phyloP scores from a whole-genome alignment of 495 filamentous ascomycete species.

The Trichoderma reesei region DNA sequence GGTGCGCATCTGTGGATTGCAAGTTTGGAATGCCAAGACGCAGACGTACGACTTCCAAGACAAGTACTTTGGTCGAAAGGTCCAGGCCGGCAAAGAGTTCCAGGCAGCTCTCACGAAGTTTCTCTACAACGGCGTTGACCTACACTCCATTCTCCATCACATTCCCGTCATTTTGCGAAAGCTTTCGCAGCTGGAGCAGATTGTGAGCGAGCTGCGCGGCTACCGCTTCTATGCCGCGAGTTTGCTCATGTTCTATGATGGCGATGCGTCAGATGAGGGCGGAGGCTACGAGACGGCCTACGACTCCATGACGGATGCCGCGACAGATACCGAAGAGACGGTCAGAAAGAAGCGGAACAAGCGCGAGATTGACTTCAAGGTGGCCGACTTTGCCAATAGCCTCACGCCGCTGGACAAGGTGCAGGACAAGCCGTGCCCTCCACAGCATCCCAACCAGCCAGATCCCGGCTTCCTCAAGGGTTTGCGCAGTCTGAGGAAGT shows the following conservation, averaged over 20 bases:
- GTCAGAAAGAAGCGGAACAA: slow-evolving; percentile 26
- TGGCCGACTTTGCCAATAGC: slow-evolving; percentile 97
- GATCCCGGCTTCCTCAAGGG: slow-evolving; percentile 87
- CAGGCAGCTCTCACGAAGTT: slow-evolving; percentile 82
- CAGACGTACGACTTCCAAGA: slow-evolving; percentile 83
- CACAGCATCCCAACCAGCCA: slow-evolving; percentile 65
- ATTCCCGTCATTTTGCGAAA: slow-evolving; percentile 83
- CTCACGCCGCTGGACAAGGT: slow-evolving; percentile 73
- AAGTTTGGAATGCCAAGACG: slow-evolving; percentile 82
- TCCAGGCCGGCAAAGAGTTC: slow-evolving; percentile 85
- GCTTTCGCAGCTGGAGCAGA: slow-evolving; percentile 67
- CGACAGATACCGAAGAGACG: slow-evolving; percentile 40
- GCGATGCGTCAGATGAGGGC: slow-evolving; percentile 41
- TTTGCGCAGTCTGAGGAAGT: slow-evolving; percentile 65
- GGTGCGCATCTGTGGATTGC: slow-evolving; percentile 89
- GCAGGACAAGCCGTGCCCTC: slow-evolving; percentile 63
- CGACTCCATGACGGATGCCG: slow-evolving; percentile 37
- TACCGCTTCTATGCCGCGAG: slow-evolving; percentile 97
- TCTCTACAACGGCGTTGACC: slow-evolving; percentile 80
- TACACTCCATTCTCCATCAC: slow-evolving; percentile 65
- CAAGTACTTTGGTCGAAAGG: slow-evolving; percentile 89
- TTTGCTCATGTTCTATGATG: slow-evolving; percentile 89
- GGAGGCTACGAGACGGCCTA: slow-evolving; percentile 37
- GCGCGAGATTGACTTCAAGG: slow-evolving; percentile 76
- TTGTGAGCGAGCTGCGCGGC: slow-evolving; percentile 65